Percentiles rank a stretch among this genome's conserved stretches.
phyloP scores from a whole-genome alignment of 495 filamentous ascomycete genomes.

The Cercophora sp. region DNA sequence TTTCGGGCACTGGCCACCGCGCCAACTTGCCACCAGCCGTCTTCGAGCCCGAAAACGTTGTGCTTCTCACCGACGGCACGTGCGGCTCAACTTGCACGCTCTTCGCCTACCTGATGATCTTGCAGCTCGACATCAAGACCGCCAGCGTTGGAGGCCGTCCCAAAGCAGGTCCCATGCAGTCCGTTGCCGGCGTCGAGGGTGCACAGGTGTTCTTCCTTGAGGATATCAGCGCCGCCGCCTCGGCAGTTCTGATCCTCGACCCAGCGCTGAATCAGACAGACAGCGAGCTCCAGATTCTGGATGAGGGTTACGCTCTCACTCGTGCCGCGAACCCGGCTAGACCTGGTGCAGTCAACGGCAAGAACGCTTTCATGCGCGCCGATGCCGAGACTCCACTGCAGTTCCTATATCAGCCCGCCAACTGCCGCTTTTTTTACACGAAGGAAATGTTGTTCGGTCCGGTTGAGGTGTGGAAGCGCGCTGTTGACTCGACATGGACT shows the following conservation, averaged over 20 bases:
- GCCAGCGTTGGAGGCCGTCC: slow-evolving; percentile 57
- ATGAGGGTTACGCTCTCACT: slow-evolving; percentile 20
- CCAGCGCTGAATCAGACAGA: slow-evolving; percentile 13
- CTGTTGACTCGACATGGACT: slow-evolving; percentile 70
- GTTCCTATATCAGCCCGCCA: slow-evolving; percentile 49
- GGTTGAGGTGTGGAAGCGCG: slow-evolving; percentile 42
- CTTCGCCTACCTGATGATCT: slow-evolving; percentile 56
- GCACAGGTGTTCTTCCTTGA: slow-evolving; percentile 24
- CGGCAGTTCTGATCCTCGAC: slow-evolving; percentile 10
- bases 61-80: slow-evolving; percentile 48
- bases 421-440: slow-evolving; percentile 55
- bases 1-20: slow-evolving; percentile 24
- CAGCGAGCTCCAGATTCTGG: slow-evolving; percentile 16
- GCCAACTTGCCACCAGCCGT: slow-evolving; percentile 18
- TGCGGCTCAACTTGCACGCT: slow-evolving; percentile 60
- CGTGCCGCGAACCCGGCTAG: slow-evolving; percentile 15
- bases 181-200: slow-evolving; percentile 56
- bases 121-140: slow-evolving; percentile 50
- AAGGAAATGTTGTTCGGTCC: slow-evolving; percentile 39
- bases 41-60: slow-evolving; percentile 20
- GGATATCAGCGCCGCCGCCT: slow-evolving; percentile 16
- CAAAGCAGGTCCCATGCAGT: slow-evolving; percentile 50
- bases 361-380: slow-evolving; percentile 31
- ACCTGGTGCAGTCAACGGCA: slow-evolving; percentile 30
- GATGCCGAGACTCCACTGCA: slow-evolving; percentile 43